These are phyloP conservation scores for Boletus sensibilis DNA, from an alignment of 768 basidiomycete species.

Conservation along the genomic window DNA sequence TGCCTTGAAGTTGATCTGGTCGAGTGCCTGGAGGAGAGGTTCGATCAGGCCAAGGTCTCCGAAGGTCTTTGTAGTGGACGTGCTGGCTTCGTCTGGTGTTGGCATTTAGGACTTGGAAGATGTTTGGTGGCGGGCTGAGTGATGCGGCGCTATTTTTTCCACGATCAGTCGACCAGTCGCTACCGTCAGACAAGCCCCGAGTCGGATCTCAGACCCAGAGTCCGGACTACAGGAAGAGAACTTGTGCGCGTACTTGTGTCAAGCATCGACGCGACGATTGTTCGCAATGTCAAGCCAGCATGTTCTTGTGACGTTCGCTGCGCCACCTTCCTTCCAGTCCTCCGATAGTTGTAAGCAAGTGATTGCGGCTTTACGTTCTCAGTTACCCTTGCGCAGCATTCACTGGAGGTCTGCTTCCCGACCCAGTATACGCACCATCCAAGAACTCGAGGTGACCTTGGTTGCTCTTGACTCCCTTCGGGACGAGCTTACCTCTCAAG, in stretches of 20 bases:
- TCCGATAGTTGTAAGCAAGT: conserved; percentile 77
- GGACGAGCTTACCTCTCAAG: conserved; percentile 74
- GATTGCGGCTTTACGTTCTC: conserved; percentile 58
- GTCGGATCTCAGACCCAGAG: not conserved
- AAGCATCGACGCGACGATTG: not conserved
- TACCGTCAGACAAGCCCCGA: not conserved
- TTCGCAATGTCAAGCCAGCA: conserved; percentile 42
- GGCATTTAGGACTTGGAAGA: conserved; percentile 44
- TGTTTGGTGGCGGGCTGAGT: not conserved
- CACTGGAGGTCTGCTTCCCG: conserved; percentile 86
- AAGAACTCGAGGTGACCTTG: conserved; percentile 79
- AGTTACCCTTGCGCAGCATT: conserved; percentile 82
- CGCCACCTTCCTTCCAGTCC: conserved; percentile 58
- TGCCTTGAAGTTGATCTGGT: conserved; percentile 74
- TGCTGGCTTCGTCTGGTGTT: conserved; percentile 59
- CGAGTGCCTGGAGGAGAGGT: conserved; percentile 83
- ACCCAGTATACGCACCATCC: conserved; percentile 79
- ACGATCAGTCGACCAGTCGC: conserved; percentile 2
- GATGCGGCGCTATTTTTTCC: conserved; percentile 9
- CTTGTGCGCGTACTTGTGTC: not conserved
- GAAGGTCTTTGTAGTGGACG: conserved; percentile 57
- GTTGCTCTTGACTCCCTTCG: conserved; percentile 64
- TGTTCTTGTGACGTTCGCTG: conserved; percentile 68
- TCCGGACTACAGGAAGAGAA: not conserved
- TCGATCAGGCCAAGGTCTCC: conserved; percentile 84